Base-by-base conservation (phyloP, 2,329 filamentous ascomycete species). In the Coleophoma eucalyptorum region DNA sequence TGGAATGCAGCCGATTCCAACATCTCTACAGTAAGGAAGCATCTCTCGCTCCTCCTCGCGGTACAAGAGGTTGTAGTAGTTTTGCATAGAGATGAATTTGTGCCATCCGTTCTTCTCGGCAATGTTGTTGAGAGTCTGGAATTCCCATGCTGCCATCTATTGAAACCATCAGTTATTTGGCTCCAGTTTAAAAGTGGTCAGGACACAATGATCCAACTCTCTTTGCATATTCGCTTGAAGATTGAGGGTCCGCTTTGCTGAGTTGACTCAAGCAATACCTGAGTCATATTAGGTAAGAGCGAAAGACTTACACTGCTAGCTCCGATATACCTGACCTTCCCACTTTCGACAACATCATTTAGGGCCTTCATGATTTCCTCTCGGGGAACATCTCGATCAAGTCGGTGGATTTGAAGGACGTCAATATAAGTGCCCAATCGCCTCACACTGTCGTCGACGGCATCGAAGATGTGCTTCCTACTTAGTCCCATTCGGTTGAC, bases 301-400 rank as follows among this genome's bases (percentile, higher is more conserved):
- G 16, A 32, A 16, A 11, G 31, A 59, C 59, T 58, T 50, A 64
- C 61, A 58, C 57, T 60, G 3, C 86, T 81, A 66, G 59, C 58
- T 41, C 62, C 62, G 40, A 81, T 74, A 59, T 81, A 81, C 2
- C 76, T 69, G 1, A 83, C 80, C 62, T 81, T 82, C 1, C 82
- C 82, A 16, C 71, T 74, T 58, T 79, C 71, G 1, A 84, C 72
- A 1, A 85, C 72, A 61, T 85, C 81, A 55, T 85, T 79, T 34
- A 83, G 65, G 7, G 79, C 79, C 58, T 74, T 73, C 81, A 85
- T 84, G 16, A 80, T 83, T 67, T 84, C 81, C 58, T 83, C 78
- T 7, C 72, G 65, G 0, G 78, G 74, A 1, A 73, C 77, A 2
- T 69, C 65, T 1, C 68, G 65, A 58, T 85, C 81, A 54, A 83